Evolutionary conservation across 2,329 filamentous ascomycete genomes (phyloP).

Genomic region (Seiridium unicorne): DNA sequence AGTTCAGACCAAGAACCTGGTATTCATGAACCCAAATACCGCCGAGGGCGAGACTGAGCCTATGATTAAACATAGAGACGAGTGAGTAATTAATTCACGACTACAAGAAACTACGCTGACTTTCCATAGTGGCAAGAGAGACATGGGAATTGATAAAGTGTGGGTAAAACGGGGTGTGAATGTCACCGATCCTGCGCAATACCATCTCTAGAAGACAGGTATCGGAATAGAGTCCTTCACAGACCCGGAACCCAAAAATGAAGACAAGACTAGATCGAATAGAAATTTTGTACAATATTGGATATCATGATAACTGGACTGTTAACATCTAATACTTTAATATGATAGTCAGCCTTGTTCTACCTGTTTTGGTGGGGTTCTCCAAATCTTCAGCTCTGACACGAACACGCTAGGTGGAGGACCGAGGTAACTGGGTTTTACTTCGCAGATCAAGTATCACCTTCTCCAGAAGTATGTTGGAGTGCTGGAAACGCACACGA

Average conservation of each 20-base stretch:
- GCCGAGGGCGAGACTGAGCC: conserved; percentile 25
- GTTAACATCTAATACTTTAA: not conserved
- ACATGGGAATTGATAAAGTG: conserved; percentile 28
- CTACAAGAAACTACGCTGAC: not conserved
- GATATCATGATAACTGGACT: not conserved
- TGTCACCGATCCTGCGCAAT: conserved; percentile 22
- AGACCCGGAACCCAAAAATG: not conserved
- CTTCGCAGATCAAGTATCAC: conserved; percentile 31
- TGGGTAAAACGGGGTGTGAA: conserved; percentile 27
- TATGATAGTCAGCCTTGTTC: not conserved
- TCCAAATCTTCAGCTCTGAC: no score
- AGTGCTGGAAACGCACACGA: conserved; percentile 26
- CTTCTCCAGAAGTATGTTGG: conserved; percentile 36
- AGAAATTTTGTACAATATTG: not conserved
- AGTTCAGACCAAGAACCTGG: conserved; percentile 25
- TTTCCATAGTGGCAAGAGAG: conserved; percentile 21
- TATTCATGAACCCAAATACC: conserved; percentile 29
- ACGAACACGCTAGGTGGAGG: conserved; percentile 19
- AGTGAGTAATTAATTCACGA: conserved; percentile 21
- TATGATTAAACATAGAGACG: conserved; percentile 23
- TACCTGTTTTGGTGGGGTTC: no score
- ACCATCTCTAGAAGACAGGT: conserved; percentile 21
- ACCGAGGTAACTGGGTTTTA: conserved; percentile 32
- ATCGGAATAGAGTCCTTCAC: not conserved
- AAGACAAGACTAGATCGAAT: no score